Evolutionary conservation across 2,329 filamentous ascomycete genomes (phyloP).

Genomic region (Ophiostoma populinum): DNA sequence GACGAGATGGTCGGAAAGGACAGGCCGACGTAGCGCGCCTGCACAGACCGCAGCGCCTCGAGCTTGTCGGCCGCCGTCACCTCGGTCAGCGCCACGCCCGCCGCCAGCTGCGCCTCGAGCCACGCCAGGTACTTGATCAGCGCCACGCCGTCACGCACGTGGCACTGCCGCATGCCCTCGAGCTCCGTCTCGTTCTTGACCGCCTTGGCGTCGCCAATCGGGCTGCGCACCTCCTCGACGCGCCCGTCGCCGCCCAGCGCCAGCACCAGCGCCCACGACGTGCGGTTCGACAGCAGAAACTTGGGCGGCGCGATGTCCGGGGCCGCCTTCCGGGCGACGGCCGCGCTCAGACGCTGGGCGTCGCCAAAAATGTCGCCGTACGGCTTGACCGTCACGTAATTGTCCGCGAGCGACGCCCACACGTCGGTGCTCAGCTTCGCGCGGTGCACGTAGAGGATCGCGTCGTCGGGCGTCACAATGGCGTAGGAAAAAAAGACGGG

Average conservation of each 20-base stretch:
- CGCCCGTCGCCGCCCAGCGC: conserved; percentile 71
- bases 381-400: conserved; percentile 57
- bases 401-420: conserved; percentile 49
- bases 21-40: conserved; percentile 66
- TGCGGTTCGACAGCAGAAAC: conserved; percentile 73
- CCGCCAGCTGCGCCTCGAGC: conserved; percentile 76
- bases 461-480: conserved; percentile 58
- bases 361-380: conserved; percentile 72
- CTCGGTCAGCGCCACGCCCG: conserved; percentile 64
- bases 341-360: conserved; percentile 41
- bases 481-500: conserved; percentile 98
- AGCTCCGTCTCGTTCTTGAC: conserved; percentile 85
- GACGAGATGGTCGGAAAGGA: conserved; percentile 96
- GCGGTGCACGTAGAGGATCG: conserved; percentile 70
- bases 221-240: conserved; percentile 75
- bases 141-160: conserved; percentile 83
- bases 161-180: conserved; percentile 83
- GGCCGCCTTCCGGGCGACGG: too few species aligned
- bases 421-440: conserved; percentile 56
- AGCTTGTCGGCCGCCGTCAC: conserved; percentile 85
- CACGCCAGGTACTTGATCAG: conserved; percentile 88
- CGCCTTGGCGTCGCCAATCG: conserved; percentile 78
- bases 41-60: conserved; percentile 51
- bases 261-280: conserved; percentile 82
- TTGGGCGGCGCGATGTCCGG: too few species aligned